Conservation (phyloP, 1,284 basidiomycete genomes). For the Porphyrellus sp. region DNA sequence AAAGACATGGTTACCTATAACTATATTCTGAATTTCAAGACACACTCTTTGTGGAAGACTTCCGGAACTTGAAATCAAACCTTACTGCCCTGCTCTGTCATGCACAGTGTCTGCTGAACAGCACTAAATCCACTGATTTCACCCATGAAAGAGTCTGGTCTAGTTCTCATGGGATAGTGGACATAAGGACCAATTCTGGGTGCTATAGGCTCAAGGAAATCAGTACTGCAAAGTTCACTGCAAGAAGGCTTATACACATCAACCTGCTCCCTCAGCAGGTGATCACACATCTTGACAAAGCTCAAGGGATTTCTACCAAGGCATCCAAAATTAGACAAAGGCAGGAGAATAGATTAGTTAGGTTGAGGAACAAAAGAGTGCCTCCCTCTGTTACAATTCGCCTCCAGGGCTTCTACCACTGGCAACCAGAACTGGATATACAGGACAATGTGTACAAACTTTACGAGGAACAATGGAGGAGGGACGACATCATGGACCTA, state of each 20-base stretch:
- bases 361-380: slow-evolving; percentile 5
- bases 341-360: neutral
- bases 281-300: slow-evolving; percentile 2
- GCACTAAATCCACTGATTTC: neutral
- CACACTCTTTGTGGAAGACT: neutral
- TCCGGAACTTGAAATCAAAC: neutral
- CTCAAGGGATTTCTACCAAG: slow-evolving; percentile 5
- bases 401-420: no score
- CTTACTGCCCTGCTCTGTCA: neutral
- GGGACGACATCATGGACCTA: no score
- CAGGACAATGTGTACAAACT: no score
- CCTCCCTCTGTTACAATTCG: no score
- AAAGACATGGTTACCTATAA: neutral
- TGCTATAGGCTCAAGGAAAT: slow-evolving; percentile 7
- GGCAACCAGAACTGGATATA: no score
- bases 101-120: slow-evolving; percentile 7
- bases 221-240: neutral
- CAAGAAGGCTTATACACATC: slow-evolving; percentile 2
- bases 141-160: neutral
- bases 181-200: slow-evolving; percentile 1
- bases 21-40: neutral
- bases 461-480: no score
- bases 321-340: neutral
- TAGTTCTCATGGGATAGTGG: neutral
- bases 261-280: slow-evolving; percentile 5